phyloP scores from a whole-genome alignment of 192 early-diverging fungal genomes.

The Gonapodya prolifera region DNA sequence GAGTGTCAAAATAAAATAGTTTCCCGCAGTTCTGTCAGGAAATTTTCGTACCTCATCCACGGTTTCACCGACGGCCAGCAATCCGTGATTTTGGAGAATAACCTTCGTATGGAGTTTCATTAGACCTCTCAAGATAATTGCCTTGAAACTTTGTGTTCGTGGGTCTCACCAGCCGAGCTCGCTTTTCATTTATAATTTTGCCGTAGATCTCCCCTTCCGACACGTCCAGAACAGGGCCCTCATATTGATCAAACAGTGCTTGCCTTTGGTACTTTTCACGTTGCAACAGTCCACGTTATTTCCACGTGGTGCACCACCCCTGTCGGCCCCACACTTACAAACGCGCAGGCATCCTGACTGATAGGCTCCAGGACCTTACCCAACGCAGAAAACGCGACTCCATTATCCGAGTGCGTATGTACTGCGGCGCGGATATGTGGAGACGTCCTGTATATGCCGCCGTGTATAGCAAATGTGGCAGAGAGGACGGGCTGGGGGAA shows the following conservation, averaged over 20 bases:
- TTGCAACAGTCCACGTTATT: background rate
- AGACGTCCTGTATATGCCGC: slow-evolving; percentile 29
- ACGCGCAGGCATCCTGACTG: slow-evolving; percentile 48
- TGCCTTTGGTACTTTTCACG: slow-evolving; percentile 25
- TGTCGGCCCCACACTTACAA: too few species aligned
- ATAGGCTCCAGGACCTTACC: slow-evolving; percentile 30
- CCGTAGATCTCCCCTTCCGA: slow-evolving; percentile 39
- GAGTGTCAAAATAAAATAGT: slow-evolving; percentile 11
- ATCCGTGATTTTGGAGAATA: slow-evolving; percentile 48
- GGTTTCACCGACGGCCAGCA: slow-evolving; percentile 33
- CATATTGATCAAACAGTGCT: slow-evolving; percentile 33
- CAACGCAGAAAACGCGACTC: slow-evolving; percentile 40
- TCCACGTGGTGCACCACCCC: too few species aligned
- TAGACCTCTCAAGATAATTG: too few species aligned
- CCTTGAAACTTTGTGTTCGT: too few species aligned
- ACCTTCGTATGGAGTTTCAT: too few species aligned
- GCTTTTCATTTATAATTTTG: slow-evolving; percentile 20
- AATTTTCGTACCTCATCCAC: slow-evolving; percentile 14
- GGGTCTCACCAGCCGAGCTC: slow-evolving; percentile 31
- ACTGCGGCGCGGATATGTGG: slow-evolving; percentile 25
- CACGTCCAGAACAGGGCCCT: slow-evolving; percentile 37
- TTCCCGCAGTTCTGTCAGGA: background rate
- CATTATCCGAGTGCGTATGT: slow-evolving; percentile 48
- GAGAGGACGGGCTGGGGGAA: background rate
- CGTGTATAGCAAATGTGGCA: slow-evolving; percentile 11